Base-by-base conservation (phyloP, 768 basidiomycete species). In the Boletellus emodensis region DNA sequence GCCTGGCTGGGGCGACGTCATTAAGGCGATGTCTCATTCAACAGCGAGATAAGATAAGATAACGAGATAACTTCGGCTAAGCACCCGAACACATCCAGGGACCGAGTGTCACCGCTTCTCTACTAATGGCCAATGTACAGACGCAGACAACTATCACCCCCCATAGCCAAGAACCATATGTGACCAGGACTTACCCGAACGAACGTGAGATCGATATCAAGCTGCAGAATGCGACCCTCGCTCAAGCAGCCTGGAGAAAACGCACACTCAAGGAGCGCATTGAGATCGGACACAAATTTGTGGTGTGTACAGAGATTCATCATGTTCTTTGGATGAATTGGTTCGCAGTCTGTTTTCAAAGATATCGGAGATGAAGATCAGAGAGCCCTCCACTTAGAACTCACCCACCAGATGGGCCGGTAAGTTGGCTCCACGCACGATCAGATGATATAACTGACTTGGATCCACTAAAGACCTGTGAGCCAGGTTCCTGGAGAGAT, bases 361-460 rank as follows among this genome's bases (percentile, higher is more conserved):
- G 66, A 66, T 5, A 69, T 62, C 15, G 49, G 48, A 22, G 69
- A 69, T 8, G 80, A 87, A 15, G 80, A 87, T 28, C 78, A 91
- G 15, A 48, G 60, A 32, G 30, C 48, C 20, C 51, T 63, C 13
- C 81, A 83, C 0, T 61, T 79, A 30, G 94, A 97, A 59, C 73
- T 97, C 46, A 84, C 92, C 1, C 58, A 84, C 46, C 90, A 96
- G 70, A 97, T 99, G 88, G 95, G 95, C 34, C 75, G 93, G 91
- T 91, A 53, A 57, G 82, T 68, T 41, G 32, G 26, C 36, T 41
- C 26, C 11, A 26, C n/a, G 2, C 43, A 22, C 32, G 22, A 36
- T 34, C 4, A 6, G 26, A 40, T 35, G 22, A 26, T 44, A 35
- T 30, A 12, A 24, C 43, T 53, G 40, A 48, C 38, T 28, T 20